phyloP scores from a whole-genome alignment of 2,329 filamentous ascomycete species.

The Grosmannia penicillata region DNA sequence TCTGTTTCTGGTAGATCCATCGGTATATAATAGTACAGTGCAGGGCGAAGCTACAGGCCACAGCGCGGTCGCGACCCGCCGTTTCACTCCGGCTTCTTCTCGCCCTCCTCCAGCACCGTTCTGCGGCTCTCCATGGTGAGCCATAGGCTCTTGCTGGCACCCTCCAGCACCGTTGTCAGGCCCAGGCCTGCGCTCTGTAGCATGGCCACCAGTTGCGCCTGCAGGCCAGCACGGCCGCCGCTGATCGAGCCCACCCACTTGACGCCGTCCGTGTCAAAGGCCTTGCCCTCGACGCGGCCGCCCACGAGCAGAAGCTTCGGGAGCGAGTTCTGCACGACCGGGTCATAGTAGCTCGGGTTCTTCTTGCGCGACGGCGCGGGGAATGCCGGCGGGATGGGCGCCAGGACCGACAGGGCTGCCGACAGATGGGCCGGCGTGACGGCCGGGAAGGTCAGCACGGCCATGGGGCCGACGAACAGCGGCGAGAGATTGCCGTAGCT shows the following conservation, averaged over 20 bases:
- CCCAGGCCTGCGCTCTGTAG: conserved; percentile 68
- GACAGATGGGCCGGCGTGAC: conserved; percentile 77
- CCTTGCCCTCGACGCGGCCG: conserved; percentile 70
- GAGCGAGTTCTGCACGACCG: conserved; percentile 62
- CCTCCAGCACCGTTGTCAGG: conserved; percentile 65
- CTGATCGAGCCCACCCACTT: conserved; percentile 58
- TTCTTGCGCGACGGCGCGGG: conserved; percentile 62
- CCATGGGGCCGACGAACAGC: conserved; percentile 68
- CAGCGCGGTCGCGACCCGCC: not conserved
- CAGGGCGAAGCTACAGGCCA: not conserved
- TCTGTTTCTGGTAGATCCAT: no score
- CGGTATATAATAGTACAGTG: not conserved
- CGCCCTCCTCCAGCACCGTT: conserved; percentile 65
- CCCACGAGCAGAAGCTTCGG: conserved; percentile 80
- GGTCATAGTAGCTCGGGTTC: conserved; percentile 70
- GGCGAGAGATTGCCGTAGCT: conserved; percentile 50
- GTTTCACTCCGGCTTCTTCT: conserved; percentile 14
- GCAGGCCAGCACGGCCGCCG: conserved; percentile 66
- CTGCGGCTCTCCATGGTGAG: conserved; percentile 74
- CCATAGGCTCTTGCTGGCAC: conserved; percentile 68
- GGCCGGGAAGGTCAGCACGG: conserved; percentile 62
- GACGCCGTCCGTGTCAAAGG: conserved; percentile 62
- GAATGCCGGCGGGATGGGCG: conserved; percentile 58
- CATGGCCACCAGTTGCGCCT: conserved; percentile 66
- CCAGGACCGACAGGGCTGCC: conserved; percentile 62